Conservation (phyloP, 306 rosid genomes). For the Purshia tridentata region DNA sequence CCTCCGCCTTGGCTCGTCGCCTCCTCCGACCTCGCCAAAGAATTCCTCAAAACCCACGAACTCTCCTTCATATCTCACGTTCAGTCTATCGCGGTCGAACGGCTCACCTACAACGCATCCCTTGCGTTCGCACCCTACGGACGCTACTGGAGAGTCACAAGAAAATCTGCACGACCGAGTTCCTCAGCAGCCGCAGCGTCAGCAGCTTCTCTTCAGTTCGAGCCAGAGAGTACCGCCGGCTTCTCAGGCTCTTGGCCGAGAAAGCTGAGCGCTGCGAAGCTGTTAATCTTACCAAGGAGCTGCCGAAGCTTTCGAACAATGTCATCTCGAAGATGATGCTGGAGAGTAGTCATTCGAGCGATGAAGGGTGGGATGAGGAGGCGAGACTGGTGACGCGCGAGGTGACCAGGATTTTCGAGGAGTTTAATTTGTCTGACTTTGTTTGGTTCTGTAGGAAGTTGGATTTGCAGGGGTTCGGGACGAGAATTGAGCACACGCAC, state of each 20-base stretch:
- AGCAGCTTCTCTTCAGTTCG: slow-evolving; percentile 22
- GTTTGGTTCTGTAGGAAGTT: slow-evolving; percentile 29
- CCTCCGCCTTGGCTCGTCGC: slow-evolving; percentile 37
- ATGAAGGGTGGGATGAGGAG: slow-evolving; percentile 16
- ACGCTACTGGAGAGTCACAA: slow-evolving; percentile 45
- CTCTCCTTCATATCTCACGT: slow-evolving; percentile 18
- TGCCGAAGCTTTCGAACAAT: slow-evolving; percentile 39
- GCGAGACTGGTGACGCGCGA: slow-evolving; percentile 30
- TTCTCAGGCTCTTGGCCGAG: slow-evolving; percentile 16
- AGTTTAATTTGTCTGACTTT: slow-evolving; percentile 32
- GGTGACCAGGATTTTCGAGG: slow-evolving; percentile 35
- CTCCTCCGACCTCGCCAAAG: slow-evolving; percentile 34
- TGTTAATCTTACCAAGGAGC: slow-evolving; percentile 32
- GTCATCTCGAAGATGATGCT: slow-evolving; percentile 39
- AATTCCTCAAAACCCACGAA: slow-evolving; percentile 44
- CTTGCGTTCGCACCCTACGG: slow-evolving; percentile 39
- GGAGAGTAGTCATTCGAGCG: slow-evolving; percentile 15
- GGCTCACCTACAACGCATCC: slow-evolving; percentile 32
- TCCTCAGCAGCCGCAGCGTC: slow-evolving; percentile 26
- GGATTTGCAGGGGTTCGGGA: slow-evolving; percentile 35
- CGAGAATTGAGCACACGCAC: slow-evolving; percentile 21
- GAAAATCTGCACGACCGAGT: slow-evolving; percentile 38
- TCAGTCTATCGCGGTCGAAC: slow-evolving; percentile 18
- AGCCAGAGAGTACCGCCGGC: slow-evolving; percentile 17
- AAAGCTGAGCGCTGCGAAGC: slow-evolving; percentile 22